phyloP scores from a whole-genome alignment of 352 stramenopile genomes.

The Poterioochromonas sp. region DNA sequence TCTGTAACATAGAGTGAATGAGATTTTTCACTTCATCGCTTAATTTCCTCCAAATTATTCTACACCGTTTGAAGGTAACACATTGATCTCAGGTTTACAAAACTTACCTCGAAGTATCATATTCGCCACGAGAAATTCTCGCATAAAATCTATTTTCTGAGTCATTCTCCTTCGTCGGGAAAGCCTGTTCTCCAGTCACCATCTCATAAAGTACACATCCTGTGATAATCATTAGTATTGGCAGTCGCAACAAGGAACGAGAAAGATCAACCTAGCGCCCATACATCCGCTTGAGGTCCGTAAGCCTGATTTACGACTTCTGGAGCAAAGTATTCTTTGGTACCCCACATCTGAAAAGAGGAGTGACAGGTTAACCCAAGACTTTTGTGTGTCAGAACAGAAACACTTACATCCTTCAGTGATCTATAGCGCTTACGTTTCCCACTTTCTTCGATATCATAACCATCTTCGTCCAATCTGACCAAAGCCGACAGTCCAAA shows the following conservation, averaged over 20 bases:
- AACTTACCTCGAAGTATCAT: too few species aligned
- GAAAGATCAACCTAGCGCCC: slow-evolving; percentile 18
- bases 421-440: slow-evolving; percentile 12
- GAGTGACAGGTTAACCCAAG: background rate
- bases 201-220: slow-evolving; percentile 20
- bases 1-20: background rate
- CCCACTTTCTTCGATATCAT: background rate
- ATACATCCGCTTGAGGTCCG: slow-evolving; percentile 20
- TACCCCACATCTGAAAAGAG: slow-evolving; percentile 7
- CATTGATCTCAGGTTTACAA: too few species aligned
- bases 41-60: background rate
- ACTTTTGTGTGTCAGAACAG: background rate
- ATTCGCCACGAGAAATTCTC: background rate
- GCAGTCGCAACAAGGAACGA: too few species aligned
- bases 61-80: background rate
- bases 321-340: slow-evolving; percentile 25
- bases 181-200: slow-evolving; percentile 8
- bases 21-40: background rate
- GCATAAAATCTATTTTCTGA: background rate
- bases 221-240: too few species aligned
- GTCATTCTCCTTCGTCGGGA: background rate
- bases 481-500: slow-evolving; percentile 14
- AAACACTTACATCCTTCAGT: background rate
- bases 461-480: slow-evolving; percentile 12
- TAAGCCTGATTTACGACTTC: slow-evolving; percentile 7